These are phyloP conservation scores for Hericium rajendrae DNA, from an alignment of 768 basidiomycete genomes.

Conservation along the genomic window DNA sequence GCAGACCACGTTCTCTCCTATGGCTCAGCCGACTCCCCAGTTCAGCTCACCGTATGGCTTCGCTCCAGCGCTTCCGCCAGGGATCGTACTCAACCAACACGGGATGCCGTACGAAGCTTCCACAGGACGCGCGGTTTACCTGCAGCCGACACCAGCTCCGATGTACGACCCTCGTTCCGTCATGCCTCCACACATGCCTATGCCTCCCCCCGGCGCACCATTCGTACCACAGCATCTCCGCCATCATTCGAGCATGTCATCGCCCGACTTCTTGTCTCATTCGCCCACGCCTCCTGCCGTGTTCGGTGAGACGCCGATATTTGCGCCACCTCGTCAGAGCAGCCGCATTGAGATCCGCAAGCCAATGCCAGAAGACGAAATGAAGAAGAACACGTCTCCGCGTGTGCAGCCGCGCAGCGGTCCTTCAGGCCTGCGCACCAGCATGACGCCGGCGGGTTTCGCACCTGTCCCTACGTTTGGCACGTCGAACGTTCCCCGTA, in stretches of 20 bases:
- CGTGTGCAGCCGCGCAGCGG: conserved; percentile 15
- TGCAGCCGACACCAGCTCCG: conserved; percentile 30
- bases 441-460: conserved; percentile 11
- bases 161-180: neutral
- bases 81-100: conserved; percentile 62
- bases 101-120: conserved; percentile 78
- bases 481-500: neutral
- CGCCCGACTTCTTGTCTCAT: conserved; percentile 53
- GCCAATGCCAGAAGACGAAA: conserved; percentile 28
- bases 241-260: conserved; percentile 38
- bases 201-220: conserved; percentile 46
- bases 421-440: conserved; percentile 38
- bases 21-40: conserved; percentile 39
- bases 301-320: conserved; percentile 53
- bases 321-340: conserved; percentile 63
- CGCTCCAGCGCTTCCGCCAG: conserved; percentile 47
- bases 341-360: conserved; percentile 70
- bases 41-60: conserved; percentile 65
- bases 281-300: conserved; percentile 52
- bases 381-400: conserved; percentile 17
- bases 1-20: conserved; percentile 33
- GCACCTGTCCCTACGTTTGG: conserved; percentile 6
- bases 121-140: conserved; percentile 71
- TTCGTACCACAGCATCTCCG: conserved; percentile 58
- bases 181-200: conserved; percentile 5